Conservation (phyloP, 805 yeast genomes). For the Starmera dryadoides region DNA sequence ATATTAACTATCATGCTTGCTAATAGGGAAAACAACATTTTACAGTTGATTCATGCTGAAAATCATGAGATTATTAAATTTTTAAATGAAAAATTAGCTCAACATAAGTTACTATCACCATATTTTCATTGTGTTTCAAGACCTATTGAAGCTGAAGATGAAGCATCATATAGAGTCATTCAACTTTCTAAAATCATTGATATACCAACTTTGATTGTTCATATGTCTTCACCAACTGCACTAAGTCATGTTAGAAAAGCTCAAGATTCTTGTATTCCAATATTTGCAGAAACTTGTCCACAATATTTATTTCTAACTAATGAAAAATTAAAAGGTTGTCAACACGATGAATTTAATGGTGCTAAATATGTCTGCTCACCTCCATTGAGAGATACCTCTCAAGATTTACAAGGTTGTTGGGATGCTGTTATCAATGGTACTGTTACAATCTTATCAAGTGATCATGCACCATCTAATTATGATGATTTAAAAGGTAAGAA, state of each 20-base stretch:
- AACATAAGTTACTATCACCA: constrained; percentile 31
- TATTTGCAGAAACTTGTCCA: constrained; percentile 44
- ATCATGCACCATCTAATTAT: constrained; percentile 39
- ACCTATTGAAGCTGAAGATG: constrained; percentile 39
- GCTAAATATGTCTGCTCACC: constrained; percentile 46
- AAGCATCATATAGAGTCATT: constrained; percentile 42
- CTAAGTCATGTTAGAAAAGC: constrained; percentile 34
- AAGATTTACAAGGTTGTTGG: constrained; percentile 38
- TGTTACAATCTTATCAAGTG: constrained; percentile 37
- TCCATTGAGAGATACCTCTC: constrained; percentile 33
- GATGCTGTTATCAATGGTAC: constrained; percentile 38
- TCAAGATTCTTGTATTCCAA: constrained; percentile 33
- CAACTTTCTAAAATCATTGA: constrained; percentile 35
- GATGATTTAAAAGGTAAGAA: constrained; percentile 36
- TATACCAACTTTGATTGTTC: constrained; percentile 39
- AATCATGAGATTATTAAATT: constrained; percentile 38
- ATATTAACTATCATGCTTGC: constrained; percentile 30
- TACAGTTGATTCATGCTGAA: constrained; percentile 47
- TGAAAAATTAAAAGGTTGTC: constrained; percentile 25
- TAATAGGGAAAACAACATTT: constrained; percentile 33
- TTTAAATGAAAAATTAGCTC: constrained; percentile 31
- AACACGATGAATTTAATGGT: constrained; percentile 32
- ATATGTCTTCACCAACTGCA: constrained; percentile 38
- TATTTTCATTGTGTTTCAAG: constrained; percentile 38
- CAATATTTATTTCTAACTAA: constrained; percentile 39